Evolutionary conservation across 768 basidiomycete genomes (phyloP).

Genomic region (Lyophyllum decastes): DNA sequence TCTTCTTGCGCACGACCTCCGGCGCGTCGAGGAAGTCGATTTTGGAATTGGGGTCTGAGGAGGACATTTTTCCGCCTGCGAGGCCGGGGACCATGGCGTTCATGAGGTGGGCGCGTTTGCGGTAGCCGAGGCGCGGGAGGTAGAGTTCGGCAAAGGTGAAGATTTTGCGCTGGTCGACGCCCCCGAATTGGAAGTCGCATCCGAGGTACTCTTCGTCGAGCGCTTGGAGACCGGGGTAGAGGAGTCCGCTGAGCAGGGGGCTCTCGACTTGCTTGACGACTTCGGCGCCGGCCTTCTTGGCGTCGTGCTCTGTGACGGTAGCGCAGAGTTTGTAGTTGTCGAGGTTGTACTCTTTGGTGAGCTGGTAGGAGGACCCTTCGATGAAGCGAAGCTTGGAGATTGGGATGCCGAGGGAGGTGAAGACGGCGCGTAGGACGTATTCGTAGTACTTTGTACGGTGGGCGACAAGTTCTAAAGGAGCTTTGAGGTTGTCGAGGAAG

Average conservation of each 20-base stretch:
- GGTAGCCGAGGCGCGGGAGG: constrained; percentile 91
- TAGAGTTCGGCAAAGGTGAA: constrained; percentile 97
- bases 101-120: constrained; percentile 96
- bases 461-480: constrained; percentile 87
- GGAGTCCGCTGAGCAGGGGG: constrained; percentile 84
- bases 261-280: constrained; percentile 98
- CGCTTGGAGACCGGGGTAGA: constrained; percentile 96
- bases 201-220: constrained; percentile 96
- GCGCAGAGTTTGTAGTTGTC: constrained; percentile 93
- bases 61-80: constrained; percentile 96
- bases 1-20: constrained; percentile 82
- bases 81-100: constrained; percentile 97
- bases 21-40: constrained; percentile 95
- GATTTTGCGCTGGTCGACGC: constrained; percentile 77
- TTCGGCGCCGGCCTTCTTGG: constrained; percentile 97
- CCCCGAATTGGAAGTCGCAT: constrained; percentile 88
- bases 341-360: constrained; percentile 87
- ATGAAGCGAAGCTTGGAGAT: constrained; percentile 82
- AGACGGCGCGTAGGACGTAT: constrained; percentile 76
- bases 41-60: constrained; percentile 96
- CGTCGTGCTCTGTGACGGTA: constrained; percentile 93
- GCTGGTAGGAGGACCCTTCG: constrained; percentile 90
- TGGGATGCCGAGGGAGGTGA: constrained; percentile 89
- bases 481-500: constrained; percentile 97
- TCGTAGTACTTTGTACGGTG: constrained; percentile 92